Evolutionary conservation across 768 basidiomycete species (phyloP), one percentile per base, ranked within the genome.

Genomic region (Exsudoporus frostii): DNA sequence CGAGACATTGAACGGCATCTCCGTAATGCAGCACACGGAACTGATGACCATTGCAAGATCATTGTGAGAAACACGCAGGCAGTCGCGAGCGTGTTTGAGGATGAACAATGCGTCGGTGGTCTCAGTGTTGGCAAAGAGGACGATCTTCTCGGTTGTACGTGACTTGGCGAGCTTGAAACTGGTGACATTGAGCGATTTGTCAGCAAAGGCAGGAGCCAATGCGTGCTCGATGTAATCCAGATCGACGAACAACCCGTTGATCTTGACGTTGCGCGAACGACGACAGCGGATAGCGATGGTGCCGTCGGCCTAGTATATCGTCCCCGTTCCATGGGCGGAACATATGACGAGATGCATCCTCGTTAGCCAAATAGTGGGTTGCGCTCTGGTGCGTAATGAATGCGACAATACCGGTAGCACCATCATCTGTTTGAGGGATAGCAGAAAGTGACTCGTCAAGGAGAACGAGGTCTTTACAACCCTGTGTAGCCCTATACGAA

Each of bases 1-100:
- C 5, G 65, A 67, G 0, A 67, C 67, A 20, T 68, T 69, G 54
- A 67, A 68, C 1, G 65, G 65, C 67, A 66, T 68, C 30, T 61
- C 63, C 1, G 41, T 37, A 20, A 68, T 58, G 27, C 65, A 60
- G 15, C 59, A 67, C 24, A 60, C 63, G 30, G 63, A 56, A 49
- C 61, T 45, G 54, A 64, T 51, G 45, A 62, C 60, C 61, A 64
- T 62, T 29, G 60, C 57, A 25, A 64, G 50, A 34, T 56, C 57
- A 25, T 49, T 52, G 36, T 48, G 54, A 24, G 63, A 60, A 17
- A 41, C 22, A 13, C 61, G 52, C 6, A 68, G 48, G 13, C n/a
- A 33, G 49, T 63, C 59, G 22, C 67, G 65, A 46, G 58, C 61
- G 7, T 56, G 56, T 45, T 60, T 65, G 44, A 68, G 59, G 33